These are phyloP conservation scores for Musa troglodytarum DNA, from an alignment of 176 grass and related monocot species.

Conservation along the genomic window DNA sequence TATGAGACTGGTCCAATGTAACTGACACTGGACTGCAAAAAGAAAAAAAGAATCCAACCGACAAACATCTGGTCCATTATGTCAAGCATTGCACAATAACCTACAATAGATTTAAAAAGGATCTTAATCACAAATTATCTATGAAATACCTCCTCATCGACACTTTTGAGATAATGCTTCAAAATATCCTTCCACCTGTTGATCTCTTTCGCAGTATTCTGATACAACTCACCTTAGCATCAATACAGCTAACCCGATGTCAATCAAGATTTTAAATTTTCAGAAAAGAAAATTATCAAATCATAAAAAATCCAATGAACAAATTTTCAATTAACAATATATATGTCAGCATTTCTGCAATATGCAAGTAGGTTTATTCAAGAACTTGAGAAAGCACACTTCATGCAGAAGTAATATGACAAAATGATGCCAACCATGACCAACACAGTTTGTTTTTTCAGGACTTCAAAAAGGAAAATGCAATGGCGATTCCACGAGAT, in stretches of 20 bases:
- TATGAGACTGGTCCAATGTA: background rate
- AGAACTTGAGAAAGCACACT: background rate
- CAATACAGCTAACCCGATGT: conserved; percentile 1
- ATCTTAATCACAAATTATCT: background rate
- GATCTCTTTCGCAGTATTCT: conserved; percentile 42
- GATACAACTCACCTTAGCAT: conserved; percentile 45
- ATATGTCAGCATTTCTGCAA: no score
- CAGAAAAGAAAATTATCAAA: background rate
- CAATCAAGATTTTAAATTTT: conserved; percentile 2
- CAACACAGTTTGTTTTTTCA: no score
- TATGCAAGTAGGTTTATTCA: background rate
- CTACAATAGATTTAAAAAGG: background rate
- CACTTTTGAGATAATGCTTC: conserved; percentile 60
- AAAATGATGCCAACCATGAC: no score
- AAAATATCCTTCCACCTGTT: conserved; percentile 74
- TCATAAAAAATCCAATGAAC: background rate
- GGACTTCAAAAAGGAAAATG: no score
- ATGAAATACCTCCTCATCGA: conserved; percentile 73
- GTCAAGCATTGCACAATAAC: background rate
- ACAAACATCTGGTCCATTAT: background rate
- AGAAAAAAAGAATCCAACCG: background rate
- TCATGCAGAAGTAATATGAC: no score
- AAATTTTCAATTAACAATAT: no score
- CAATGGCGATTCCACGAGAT: no score
- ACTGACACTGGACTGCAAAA: background rate